These are phyloP conservation scores for Monosporascus sp. DNA, from an alignment of 2,329 filamentous ascomycete genomes.

Conservation along the genomic window DNA sequence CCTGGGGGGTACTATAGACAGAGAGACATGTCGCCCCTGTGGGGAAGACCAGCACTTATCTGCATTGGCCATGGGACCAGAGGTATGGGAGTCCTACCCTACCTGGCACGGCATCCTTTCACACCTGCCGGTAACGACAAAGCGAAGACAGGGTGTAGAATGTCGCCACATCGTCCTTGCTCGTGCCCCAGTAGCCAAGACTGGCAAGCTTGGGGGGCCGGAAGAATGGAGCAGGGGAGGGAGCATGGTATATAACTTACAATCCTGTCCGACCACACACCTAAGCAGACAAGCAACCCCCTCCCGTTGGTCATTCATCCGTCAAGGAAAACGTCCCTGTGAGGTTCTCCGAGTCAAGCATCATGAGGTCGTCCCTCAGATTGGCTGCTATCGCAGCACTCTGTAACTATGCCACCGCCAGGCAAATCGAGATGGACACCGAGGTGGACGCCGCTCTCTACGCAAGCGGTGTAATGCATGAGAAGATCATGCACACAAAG, in stretches of 20 bases:
- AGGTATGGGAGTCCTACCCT: neutral
- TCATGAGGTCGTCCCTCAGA: slow-evolving; percentile 22
- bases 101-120: neutral
- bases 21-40: neutral
- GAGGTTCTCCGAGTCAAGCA: slow-evolving; percentile 6
- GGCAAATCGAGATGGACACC: slow-evolving; percentile 25
- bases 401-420: slow-evolving; percentile 20
- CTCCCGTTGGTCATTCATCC: neutral
- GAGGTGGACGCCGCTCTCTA: slow-evolving; percentile 22
- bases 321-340: neutral
- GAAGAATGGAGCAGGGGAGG: neutral
- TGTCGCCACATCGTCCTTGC: neutral
- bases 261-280: neutral
- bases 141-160: neutral
- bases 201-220: neutral
- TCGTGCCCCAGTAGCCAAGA: neutral
- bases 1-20: neutral
- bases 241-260: neutral
- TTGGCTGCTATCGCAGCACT: slow-evolving; percentile 21
- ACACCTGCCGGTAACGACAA: neutral
- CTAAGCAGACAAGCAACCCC: neutral
- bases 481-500: slow-evolving; percentile 25
- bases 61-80: neutral
- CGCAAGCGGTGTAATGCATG: slow-evolving; percentile 25
- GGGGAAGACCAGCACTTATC: neutral